Evolutionary conservation across 2,329 filamentous ascomycete genomes (phyloP), one percentile per base, ranked within the genome.

Genomic region (Microsporum ferrugineum): DNA sequence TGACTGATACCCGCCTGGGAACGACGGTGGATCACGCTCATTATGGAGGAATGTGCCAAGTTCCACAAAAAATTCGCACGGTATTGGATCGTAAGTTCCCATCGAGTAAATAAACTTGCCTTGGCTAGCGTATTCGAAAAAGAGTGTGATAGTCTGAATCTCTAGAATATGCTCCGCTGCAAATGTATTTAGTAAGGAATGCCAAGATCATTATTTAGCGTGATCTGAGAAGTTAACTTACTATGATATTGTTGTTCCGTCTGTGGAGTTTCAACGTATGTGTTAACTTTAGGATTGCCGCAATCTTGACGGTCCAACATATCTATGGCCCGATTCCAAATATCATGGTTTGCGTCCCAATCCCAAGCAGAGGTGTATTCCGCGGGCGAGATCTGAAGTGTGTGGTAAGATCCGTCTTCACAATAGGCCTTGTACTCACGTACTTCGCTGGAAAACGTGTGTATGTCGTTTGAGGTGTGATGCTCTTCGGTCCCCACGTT

Each of bases 121-220:
- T 23, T 23, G 10, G 29, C 33, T 57, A 4, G 23, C 31, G 38
- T 23, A n/a, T 17, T 57, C 47, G 29, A 56, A 56, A 39, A 60
- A 60, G 7, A 56, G 5, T 2, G 47, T 29, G 12, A 60, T 57
- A 23, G 59, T 60, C 39, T 60, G 59, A 7, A 60, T 12, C 17
- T 60, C 59, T 29, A 60, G 6, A 34, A 60, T 57, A 57, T 60
- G 59, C 33, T 60, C 59, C 47, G 59, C 59, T 60, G 17, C 5
- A 29, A 36, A 23, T 14, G 5, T n/a, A 27, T 36, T 57, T 57
- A 38, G 29, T 8, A 12, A 23, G 17, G 29, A 14, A 12, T 39
- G 5, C 2, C 1, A 10, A 6, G 2, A 29, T 55, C 5, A 1
- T 55, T 47, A 47, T 17, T 47, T 47, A 14, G 23, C 5, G 14